A percentile compares a stretch with the other conserved stretches of the same genome.
Evolutionary conservation across 441 rosid species (phyloP).

Genomic region (Gossypium gossypioides): DNA sequence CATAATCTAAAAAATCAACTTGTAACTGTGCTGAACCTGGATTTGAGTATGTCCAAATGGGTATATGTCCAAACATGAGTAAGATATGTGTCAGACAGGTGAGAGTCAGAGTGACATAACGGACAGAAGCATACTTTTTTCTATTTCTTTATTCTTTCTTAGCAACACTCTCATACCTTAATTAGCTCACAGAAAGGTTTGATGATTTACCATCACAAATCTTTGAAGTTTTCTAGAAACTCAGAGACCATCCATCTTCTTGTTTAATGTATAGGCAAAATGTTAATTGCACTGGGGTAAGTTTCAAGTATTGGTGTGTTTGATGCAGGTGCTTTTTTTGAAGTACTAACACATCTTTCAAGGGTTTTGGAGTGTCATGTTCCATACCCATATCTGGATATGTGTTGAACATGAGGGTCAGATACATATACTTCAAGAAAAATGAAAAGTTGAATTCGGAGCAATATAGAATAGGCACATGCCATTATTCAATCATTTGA

Average conservation of each 20-base stretch:
- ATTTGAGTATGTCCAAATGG: neutral
- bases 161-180: neutral
- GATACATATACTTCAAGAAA: neutral
- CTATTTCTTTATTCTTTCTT: neutral
- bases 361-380: neutral
- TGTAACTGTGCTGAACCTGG: neutral
- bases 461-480: neutral
- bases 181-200: neutral
- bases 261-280: neutral
- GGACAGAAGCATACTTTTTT: neutral
- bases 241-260: neutral
- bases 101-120: neutral
- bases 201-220: neutral
- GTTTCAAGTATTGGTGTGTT: no score
- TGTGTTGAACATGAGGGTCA: neutral
- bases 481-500: neutral
- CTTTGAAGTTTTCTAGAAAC: neutral
- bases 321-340: no score
- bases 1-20: neutral
- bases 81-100: neutral
- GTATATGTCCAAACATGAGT: neutral
- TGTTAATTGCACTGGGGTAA: neutral
- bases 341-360: neutral
- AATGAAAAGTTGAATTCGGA: neutral
- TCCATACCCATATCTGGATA: neutral